These are phyloP conservation scores for Stagonosporopsis tanaceti DNA, from an alignment of 2,329 filamentous ascomycete genomes.

Conservation along the genomic window DNA sequence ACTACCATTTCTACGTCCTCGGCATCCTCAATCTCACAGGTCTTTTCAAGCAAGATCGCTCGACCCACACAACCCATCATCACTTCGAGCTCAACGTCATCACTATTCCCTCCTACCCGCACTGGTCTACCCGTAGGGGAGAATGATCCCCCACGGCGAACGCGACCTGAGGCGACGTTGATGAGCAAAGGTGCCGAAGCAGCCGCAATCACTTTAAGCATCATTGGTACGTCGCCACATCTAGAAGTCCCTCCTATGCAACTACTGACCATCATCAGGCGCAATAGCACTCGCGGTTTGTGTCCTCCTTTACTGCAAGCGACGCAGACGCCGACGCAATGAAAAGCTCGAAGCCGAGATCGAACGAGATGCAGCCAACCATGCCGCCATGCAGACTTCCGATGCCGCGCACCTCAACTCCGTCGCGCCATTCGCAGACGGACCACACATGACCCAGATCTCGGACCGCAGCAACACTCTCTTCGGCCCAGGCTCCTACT, in stretches of 20 bases:
- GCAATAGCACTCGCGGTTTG: conserved; percentile 37
- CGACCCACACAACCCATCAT: conserved; percentile 6
- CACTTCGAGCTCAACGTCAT: not conserved
- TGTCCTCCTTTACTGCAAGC: conserved; percentile 33
- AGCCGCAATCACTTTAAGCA: conserved; percentile 41
- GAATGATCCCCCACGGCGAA: conserved; percentile 13
- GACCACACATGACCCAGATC: conserved; percentile 31
- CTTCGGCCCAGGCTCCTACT: conserved; percentile 37
- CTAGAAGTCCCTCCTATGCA: not conserved
- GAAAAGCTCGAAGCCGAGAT: conserved; percentile 34
- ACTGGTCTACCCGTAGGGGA: conserved; percentile 2
- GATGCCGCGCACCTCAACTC: conserved; percentile 33
- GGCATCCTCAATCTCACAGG: conserved; percentile 4
- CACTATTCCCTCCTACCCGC: not conserved
- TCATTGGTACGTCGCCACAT: conserved; percentile 35
- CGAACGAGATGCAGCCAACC: conserved; percentile 38
- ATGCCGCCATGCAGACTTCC: conserved; percentile 27
- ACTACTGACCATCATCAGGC: conserved; percentile 26
- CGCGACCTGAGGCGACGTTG: conserved; percentile 20
- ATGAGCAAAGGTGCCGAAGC: conserved; percentile 42
- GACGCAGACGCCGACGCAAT: conserved; percentile 30
- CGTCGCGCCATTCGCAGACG: conserved; percentile 19
- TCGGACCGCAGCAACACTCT: conserved; percentile 37
- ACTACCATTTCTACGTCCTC: not conserved
- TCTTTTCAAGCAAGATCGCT: conserved; percentile 12